Evolutionary conservation across 805 yeast genomes (phyloP).

Genomic region (Wickerhamomyces queroliae): DNA sequence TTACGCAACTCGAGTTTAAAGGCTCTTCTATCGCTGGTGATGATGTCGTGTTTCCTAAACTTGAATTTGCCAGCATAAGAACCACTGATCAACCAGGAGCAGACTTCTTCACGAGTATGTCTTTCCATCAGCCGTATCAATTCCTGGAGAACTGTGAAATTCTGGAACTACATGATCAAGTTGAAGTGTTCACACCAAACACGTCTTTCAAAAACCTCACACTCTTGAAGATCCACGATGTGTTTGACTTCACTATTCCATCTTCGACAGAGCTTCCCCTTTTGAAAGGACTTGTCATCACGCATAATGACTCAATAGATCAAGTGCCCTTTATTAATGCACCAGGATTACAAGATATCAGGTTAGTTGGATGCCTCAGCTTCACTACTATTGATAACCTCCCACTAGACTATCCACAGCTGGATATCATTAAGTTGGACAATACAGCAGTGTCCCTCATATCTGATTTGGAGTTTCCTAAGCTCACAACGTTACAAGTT

Average conservation of each 20-base stretch:
- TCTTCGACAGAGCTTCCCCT: neutral
- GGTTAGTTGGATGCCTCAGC: neutral
- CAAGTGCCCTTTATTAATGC: neutral
- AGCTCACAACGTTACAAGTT: neutral
- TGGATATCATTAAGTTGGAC: neutral
- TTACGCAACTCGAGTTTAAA: neutral
- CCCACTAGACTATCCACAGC: neutral
- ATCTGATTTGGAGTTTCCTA: neutral
- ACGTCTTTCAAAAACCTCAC: neutral
- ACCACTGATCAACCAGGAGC: neutral
- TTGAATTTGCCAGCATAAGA: neutral
- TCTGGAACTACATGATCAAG: neutral
- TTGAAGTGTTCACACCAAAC: neutral
- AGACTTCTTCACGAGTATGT: no score
- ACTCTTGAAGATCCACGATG: neutral
- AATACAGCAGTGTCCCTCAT: neutral
- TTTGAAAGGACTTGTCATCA: neutral
- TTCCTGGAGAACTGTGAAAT: neutral
- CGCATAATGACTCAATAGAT: neutral
- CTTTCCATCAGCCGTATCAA: neutral
- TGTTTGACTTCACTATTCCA: neutral
- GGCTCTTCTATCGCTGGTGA: neutral
- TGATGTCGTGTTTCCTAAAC: neutral
- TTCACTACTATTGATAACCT: neutral
- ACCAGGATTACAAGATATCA: neutral